Evolutionary conservation across 768 basidiomycete species (phyloP).

Genomic region (Termitomyces sp.): DNA sequence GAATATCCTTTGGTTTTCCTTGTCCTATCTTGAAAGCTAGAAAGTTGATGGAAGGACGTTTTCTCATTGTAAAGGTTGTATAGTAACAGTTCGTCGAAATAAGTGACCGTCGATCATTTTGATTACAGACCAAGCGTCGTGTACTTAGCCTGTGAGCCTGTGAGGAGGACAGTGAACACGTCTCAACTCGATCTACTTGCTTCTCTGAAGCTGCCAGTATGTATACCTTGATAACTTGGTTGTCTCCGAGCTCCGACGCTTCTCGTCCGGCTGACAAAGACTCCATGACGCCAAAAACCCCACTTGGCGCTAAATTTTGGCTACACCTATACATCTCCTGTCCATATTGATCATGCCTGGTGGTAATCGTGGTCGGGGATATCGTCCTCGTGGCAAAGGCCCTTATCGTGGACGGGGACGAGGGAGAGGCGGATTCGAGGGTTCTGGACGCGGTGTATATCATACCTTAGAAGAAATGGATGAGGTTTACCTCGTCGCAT

Average conservation of each 20-base stretch:
- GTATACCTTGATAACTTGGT: too few species aligned
- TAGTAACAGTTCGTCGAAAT: too few species aligned
- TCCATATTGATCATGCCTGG: not conserved
- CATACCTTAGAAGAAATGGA: conserved; percentile 17
- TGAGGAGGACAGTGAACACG: not conserved
- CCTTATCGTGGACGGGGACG: conserved; percentile 20
- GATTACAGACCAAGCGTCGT: not conserved
- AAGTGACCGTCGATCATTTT: not conserved
- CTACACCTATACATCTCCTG: not conserved
- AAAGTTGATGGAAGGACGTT: not conserved
- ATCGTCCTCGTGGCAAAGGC: conserved; percentile 8
- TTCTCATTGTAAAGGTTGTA: too few species aligned
- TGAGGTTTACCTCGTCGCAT: conserved; percentile 13
- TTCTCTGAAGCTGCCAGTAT: not conserved
- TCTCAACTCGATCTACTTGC: not conserved
- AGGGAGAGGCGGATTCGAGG: conserved; percentile 19
- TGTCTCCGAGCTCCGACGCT: not conserved
- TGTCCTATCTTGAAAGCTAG: not conserved
- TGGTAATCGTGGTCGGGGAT: conserved; percentile 10
- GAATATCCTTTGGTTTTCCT: not conserved
- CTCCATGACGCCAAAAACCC: not conserved
- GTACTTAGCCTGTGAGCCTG: too few species aligned
- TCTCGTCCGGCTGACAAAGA: not conserved
- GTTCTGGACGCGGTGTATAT: conserved; percentile 15
- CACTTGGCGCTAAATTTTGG: not conserved